Evolutionary conservation across 1,139 yeast species (phyloP).

Genomic region (Trichomonascaceae sp.): DNA sequence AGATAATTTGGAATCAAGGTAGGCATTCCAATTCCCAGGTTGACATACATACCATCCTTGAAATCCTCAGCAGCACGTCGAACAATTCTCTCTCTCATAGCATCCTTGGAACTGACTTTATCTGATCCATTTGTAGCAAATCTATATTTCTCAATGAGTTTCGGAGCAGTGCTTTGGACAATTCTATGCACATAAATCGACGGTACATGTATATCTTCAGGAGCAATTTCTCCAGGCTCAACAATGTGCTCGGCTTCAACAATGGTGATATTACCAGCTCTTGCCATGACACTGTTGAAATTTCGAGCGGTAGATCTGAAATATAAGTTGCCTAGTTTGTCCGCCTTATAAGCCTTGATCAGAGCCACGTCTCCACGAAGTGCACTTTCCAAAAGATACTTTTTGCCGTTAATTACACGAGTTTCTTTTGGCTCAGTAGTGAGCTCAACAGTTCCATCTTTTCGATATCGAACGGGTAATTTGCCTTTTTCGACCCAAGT

Average conservation of each 20-base stretch:
- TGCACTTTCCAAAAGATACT: slow-evolving; percentile 38
- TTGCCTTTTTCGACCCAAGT: slow-evolving; percentile 47
- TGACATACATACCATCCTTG: slow-evolving; percentile 38
- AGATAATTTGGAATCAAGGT: slow-evolving; percentile 40
- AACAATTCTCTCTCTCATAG: slow-evolving; percentile 35
- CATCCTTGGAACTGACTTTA: slow-evolving; percentile 9
- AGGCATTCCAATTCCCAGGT: slow-evolving; percentile 44
- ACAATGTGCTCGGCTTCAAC: slow-evolving; percentile 43
- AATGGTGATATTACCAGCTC: slow-evolving; percentile 37
- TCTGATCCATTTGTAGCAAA: slow-evolving; percentile 17
- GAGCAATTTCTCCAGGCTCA: slow-evolving; percentile 36
- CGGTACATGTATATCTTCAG: slow-evolving; percentile 40
- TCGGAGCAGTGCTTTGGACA: slow-evolving; percentile 34
- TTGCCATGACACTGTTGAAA: slow-evolving; percentile 40
- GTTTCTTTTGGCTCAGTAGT: slow-evolving; percentile 36
- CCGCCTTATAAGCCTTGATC: slow-evolving; percentile 39
- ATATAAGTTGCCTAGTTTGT: slow-evolving; percentile 39
- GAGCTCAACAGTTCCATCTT: slow-evolving; percentile 34
- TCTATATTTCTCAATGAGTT: slow-evolving; percentile 35
- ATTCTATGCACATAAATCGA: slow-evolving; percentile 37
- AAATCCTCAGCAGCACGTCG: slow-evolving; percentile 41
- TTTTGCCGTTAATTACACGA: slow-evolving; percentile 35
- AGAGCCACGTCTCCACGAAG: slow-evolving; percentile 39
- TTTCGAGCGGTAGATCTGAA: slow-evolving; percentile 41
- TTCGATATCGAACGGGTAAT: slow-evolving; percentile 39